phyloP scores from a whole-genome alignment of 352 stramenopile genomes.

The Pythium scleroteichum region DNA sequence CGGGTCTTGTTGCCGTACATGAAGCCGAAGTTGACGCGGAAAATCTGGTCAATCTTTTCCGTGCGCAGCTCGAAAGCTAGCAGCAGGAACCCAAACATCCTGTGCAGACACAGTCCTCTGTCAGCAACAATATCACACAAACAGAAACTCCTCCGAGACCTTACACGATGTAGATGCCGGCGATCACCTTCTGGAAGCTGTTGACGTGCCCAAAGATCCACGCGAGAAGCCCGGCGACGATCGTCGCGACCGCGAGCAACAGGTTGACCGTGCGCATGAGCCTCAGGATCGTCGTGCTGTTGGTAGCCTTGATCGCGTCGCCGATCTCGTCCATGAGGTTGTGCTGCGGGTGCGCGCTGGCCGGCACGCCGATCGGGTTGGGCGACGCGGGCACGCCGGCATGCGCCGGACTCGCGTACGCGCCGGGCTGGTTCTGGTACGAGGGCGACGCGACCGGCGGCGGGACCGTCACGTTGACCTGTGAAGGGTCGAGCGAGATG shows the following conservation, averaged over 20 bases:
- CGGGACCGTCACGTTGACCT: constrained; percentile 39
- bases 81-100: constrained; percentile 77
- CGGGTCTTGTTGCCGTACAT: constrained; percentile 90
- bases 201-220: constrained; percentile 82
- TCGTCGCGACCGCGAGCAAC: constrained; percentile 69
- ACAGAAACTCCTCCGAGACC: constrained; percentile 8
- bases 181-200: constrained; percentile 81
- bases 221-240: constrained; percentile 65
- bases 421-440: constrained; percentile 38
- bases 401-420: not conserved
- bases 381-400: constrained; percentile 20
- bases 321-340: constrained; percentile 89
- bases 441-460: constrained; percentile 37
- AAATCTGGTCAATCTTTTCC: constrained; percentile 74
- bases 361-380: constrained; percentile 20
- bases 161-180: constrained; percentile 89
- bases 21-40: constrained; percentile 88
- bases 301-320: constrained; percentile 80
- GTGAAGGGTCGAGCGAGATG: constrained; percentile 19
- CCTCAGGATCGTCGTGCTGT: constrained; percentile 77
- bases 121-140: not conserved
- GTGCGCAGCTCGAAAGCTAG: constrained; percentile 85
- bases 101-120: constrained; percentile 22
- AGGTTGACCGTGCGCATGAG: constrained; percentile 82
- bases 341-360: constrained; percentile 27